phyloP scores from a whole-genome alignment of 768 basidiomycete genomes.

The Phanerodontia chrysosporium region DNA sequence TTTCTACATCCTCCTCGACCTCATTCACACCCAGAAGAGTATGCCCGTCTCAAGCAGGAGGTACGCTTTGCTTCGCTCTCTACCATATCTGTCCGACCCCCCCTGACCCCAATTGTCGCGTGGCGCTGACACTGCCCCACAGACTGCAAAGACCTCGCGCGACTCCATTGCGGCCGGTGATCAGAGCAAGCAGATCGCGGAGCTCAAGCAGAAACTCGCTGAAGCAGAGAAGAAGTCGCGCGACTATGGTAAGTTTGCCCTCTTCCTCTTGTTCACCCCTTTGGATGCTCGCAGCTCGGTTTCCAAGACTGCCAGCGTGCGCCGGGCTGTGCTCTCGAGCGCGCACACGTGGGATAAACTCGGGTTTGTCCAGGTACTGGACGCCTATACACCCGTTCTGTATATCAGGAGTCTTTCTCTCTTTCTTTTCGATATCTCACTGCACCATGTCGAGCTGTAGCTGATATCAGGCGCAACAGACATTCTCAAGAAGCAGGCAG shows the following conservation, averaged over 20 bases:
- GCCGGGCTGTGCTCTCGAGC: too few relatives aligned
- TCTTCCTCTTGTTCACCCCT: not conserved
- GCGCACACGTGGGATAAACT: too few relatives aligned
- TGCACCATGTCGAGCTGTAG: not conserved
- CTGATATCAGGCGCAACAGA: conserved; percentile 35
- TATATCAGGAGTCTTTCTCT: not conserved
- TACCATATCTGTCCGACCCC: not conserved
- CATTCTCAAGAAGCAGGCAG: conserved; percentile 78
- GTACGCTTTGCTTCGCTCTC: conserved; percentile 15
- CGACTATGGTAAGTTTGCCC: conserved; percentile 43
- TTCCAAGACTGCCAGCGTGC: too few relatives aligned
- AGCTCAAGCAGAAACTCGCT: conserved; percentile 65
- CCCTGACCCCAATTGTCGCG: too few relatives aligned
- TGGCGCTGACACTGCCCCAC: not conserved
- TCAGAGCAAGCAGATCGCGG: conserved; percentile 52
- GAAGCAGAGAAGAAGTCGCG: conserved; percentile 51
- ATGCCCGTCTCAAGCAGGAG: conserved; percentile 72
- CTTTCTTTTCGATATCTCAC: not conserved
- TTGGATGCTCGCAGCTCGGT: not conserved
- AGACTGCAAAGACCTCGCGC: conserved; percentile 34
- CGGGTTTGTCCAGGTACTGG: too few relatives aligned
- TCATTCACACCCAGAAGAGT: conserved; percentile 85
- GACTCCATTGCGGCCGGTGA: conserved; percentile 29
- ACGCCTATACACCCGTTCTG: not conserved
- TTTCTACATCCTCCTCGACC: conserved; percentile 88